Conservation (phyloP, 177 flowering plant species). For the Vitis hybrid region DNA sequence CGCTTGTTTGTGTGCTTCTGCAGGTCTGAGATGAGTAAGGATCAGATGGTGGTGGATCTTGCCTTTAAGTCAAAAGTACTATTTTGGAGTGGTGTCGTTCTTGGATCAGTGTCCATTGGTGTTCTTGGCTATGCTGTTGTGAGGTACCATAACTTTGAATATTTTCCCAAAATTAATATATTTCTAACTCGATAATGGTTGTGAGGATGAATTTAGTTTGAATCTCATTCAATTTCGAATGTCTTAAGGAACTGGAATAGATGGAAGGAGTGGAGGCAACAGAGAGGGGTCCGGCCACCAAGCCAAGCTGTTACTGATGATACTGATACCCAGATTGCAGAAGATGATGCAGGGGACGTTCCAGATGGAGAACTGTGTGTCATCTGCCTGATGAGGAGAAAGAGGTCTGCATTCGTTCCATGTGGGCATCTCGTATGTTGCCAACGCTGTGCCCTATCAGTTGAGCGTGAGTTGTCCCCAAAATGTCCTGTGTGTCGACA, state of each 20-base stretch:
- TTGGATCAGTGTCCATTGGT: constrained; percentile 71
- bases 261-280: constrained; percentile 67
- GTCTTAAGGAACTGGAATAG: constrained; percentile 70
- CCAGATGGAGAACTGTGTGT: constrained; percentile 84
- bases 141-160: constrained; percentile 41
- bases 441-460: constrained; percentile 61
- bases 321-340: constrained; percentile 12
- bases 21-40: constrained; percentile 76
- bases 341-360: constrained; percentile 50
- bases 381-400: constrained; percentile 68
- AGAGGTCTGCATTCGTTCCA: constrained; percentile 78
- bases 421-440: constrained; percentile 98
- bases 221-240: background rate
- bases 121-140: constrained; percentile 63
- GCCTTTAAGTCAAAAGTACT: constrained; percentile 45
- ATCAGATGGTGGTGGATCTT: constrained; percentile 69
- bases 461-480: constrained; percentile 60
- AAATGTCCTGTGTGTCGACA: constrained; percentile 92
- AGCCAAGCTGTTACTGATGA: constrained; percentile 16
- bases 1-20: constrained; percentile 7
- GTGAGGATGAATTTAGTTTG: background rate
- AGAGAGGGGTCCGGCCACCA: constrained; percentile 31
- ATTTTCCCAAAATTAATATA: background rate
- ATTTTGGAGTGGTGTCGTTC: constrained; percentile 65
- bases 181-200: background rate